Base-by-base conservation (phyloP, 768 basidiomycete genomes). In the Astraeus odoratus region DNA sequence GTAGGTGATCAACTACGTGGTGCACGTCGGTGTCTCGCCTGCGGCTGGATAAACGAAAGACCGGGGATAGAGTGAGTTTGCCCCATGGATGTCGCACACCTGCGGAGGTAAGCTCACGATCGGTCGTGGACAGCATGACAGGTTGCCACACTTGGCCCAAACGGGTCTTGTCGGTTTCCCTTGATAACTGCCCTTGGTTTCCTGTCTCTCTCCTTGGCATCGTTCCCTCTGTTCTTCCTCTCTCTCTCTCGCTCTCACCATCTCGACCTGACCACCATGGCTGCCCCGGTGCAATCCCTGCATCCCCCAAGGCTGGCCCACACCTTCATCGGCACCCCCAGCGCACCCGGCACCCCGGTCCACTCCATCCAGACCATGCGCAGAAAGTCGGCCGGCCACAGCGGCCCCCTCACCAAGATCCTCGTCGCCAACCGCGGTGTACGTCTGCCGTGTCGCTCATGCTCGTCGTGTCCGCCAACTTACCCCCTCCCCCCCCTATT, bases 331-430 rank as follows among this genome's bases (percentile, higher is more conserved):
- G 72, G 66, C 43, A 78, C 86, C 42, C 88, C 88, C 51, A 86
- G 83, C 61, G 79, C 74, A 9, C 86, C 88, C 1, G 76, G 87
- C 51, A 92, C 89, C 1, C 89, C 89, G 3, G 85, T 92, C 48
- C 89, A 92, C 63, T 89, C 82, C 48, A 92, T 92, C 54, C 83
- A 89, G 65, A 86, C 88, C 22, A 90, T 93, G 85, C 78, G 90
- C 51, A 75, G 90, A 55, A 93, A 89, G 71, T 77, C 86, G 18
- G 90, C 90, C 4, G 90, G 90, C n/a, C 90, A 92, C 58, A 77
- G 81, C 43, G 90, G 90, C 8, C 90, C 89, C 4, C 68, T 93
- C 50, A 91, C 91, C 37, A 93, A 93, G 74, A 88, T 92, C 60
- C 76, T 93, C 16, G 90, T 93, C 52, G 90, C 90, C 41, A 93